Evolutionary conservation across 805 yeast genomes (phyloP).

Genomic region (Monosporozyma servazzii): DNA sequence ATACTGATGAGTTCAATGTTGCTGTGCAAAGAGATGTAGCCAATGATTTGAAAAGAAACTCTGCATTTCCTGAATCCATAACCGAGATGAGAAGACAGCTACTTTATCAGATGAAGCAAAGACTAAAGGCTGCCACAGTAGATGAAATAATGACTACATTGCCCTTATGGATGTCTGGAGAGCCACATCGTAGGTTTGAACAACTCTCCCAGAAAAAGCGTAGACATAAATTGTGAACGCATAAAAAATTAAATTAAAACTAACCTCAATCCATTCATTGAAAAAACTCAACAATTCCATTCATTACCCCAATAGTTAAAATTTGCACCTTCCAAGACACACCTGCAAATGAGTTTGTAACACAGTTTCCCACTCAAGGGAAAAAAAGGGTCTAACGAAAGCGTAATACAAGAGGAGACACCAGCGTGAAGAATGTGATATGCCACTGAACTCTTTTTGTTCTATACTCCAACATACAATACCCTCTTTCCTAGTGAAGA

Average conservation of each 20-base stretch:
- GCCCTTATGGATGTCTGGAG: slow-evolving; percentile 22
- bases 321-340: too few relatives aligned
- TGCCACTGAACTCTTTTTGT: too few relatives aligned
- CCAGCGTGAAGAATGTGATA: too few relatives aligned
- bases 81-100: slow-evolving; percentile 33
- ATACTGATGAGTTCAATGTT: neutral
- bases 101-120: neutral
- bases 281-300: too few relatives aligned
- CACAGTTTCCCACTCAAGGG: too few relatives aligned
- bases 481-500: too few relatives aligned
- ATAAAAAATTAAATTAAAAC: neutral
- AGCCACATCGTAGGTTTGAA: slow-evolving; percentile 17
- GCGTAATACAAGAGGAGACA: too few relatives aligned
- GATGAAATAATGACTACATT: slow-evolving; percentile 16
- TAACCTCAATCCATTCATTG: neutral
- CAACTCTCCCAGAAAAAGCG: slow-evolving; percentile 11
- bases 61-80: slow-evolving; percentile 32
- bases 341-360: too few relatives aligned
- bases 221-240: slow-evolving; percentile 8
- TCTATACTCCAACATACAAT: too few relatives aligned
- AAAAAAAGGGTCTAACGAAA: too few relatives aligned
- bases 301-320: too few relatives aligned
- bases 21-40: slow-evolving; percentile 4
- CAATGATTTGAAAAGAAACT: slow-evolving; percentile 31
- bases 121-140: slow-evolving; percentile 12